A percentile compares a stretch with the other conserved stretches of the same genome.
These are phyloP conservation scores for Parascedosporium putredinis DNA, from an alignment of 2,329 filamentous ascomycete species.

Conservation along the genomic window DNA sequence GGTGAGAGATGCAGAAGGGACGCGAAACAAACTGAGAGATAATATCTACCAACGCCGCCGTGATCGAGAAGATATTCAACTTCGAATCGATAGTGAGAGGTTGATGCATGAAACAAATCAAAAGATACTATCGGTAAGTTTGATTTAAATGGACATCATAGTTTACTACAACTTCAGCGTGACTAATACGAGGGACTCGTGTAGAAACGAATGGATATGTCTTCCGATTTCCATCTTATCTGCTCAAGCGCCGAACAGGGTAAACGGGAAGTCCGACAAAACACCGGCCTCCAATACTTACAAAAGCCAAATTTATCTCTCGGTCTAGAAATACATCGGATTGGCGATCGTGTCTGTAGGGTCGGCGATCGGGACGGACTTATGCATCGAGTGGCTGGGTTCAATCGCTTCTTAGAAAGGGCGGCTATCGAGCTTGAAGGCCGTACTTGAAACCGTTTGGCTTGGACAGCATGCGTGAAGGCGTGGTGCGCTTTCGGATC, in stretches of 20 bases:
- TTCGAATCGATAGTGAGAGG: constrained; percentile 54
- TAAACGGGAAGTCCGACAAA: constrained; percentile 34
- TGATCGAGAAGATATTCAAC: constrained; percentile 50
- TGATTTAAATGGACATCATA: no score
- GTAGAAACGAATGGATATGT: constrained; percentile 40
- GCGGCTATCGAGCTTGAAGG: constrained; percentile 46
- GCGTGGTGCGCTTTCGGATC: no score
- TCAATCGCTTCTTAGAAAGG: constrained; percentile 54
- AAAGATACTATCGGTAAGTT: constrained; percentile 15
- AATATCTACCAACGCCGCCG: constrained; percentile 49
- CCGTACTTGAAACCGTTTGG: neutral
- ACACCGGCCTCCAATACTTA: constrained; percentile 19
- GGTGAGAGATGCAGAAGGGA: constrained; percentile 44
- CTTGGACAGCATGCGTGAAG: neutral
- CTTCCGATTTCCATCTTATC: constrained; percentile 50
- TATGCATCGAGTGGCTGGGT: constrained; percentile 46
- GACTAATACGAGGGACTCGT: no score
- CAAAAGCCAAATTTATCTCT: constrained; percentile 43
- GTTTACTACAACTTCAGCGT: no score
- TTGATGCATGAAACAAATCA: constrained; percentile 46
- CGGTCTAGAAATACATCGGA: constrained; percentile 43
- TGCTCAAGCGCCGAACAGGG: constrained; percentile 46
- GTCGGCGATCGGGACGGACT: constrained; percentile 38
- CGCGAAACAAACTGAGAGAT: constrained; percentile 45
- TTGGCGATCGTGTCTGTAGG: constrained; percentile 43